Base-by-base conservation (phyloP, 352 stramenopile species). In the Phytopythium chamaehyphon region DNA sequence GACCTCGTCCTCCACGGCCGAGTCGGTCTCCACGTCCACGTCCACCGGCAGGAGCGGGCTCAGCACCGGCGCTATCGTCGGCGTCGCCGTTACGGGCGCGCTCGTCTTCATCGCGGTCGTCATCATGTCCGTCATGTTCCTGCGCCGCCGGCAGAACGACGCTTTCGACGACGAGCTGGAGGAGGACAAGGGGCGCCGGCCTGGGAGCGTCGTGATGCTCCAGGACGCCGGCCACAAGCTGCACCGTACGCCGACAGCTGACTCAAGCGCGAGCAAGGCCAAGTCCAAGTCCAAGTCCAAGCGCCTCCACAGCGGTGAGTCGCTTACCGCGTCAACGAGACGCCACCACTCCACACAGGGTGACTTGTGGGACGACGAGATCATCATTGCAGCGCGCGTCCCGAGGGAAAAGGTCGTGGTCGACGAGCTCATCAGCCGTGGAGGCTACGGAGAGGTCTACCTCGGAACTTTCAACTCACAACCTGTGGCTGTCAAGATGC, bases 391-490 rank as follows among this genome's bases (percentile, higher is more conserved):
- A 3, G 65, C 63, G 10, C 69, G 71, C 3, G 64, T 83, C 23
- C 66, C 71, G n/a, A 56, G 73, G 21, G 69, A 82, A 24, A 61
- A 57, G 22, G 54, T 85, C 21, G 39, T 71, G 6, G 52, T 71
- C 6, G 53, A 65, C 14, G 47, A 76, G 4, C 52, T 80, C n/a
- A 66, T 85, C 51, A 69, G 65, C 26, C 54, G 66, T 12, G 76
- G 76, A 22, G 71, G 64, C 0, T 88, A 83, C 47, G 73, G 71
- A 4, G 71, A 86, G 57, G 71, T 88, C 2, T 88, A 79, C 52
- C 54, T 53, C 18, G 76, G 76, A 1, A 54, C 24, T 0, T 84
- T 71, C 28, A 55, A 73, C 14, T 45, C 54, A 18, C 40, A 64
- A 10, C 37, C 55, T 0, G 71, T 88, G 6, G 69, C 73, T 0